phyloP scores from a whole-genome alignment of 306 rosid species.

The Luffa acutangula region DNA sequence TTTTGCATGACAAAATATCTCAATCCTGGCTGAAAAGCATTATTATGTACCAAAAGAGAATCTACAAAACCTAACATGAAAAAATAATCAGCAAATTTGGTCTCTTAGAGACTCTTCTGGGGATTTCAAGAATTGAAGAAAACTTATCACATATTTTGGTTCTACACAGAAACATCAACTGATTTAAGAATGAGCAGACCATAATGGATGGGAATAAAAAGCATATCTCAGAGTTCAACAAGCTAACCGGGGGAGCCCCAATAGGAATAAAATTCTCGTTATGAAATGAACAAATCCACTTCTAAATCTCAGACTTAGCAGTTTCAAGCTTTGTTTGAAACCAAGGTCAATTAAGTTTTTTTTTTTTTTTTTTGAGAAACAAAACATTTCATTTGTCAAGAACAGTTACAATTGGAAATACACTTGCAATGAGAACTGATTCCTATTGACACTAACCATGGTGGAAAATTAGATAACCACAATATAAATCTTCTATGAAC shows the following conservation, averaged over 20 bases:
- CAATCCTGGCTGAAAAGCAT: background rate
- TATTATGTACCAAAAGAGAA: background rate
- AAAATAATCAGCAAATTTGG: conserved; percentile 40
- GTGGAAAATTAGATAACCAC: too few species aligned
- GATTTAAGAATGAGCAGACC: background rate
- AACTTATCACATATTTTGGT: conserved; percentile 57
- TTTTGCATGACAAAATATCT: conserved; percentile 5
- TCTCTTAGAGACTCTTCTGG: conserved; percentile 74
- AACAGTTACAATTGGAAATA: too few species aligned
- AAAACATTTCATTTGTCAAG: too few species aligned
- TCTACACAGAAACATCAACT: conserved; percentile 25
- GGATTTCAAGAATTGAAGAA: conserved; percentile 66
- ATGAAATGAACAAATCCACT: conserved; percentile 65
- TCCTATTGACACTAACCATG: too few species aligned
- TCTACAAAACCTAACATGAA: background rate
- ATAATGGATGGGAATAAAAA: background rate
- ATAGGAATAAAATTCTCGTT: conserved; percentile 53
- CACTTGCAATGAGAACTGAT: too few species aligned
- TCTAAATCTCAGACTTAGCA: conserved; percentile 61
- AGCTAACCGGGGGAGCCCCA: conserved; percentile 63
- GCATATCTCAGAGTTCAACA: background rate
- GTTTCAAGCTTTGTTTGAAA: conserved; percentile 60
- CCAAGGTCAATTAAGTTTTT: conserved; percentile 1
- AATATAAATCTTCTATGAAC: too few species aligned
- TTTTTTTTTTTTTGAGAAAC: too few species aligned